Evolutionary conservation across 352 stramenopile species (phyloP), one percentile per base, ranked within the genome.

Genomic region (Nothophytophthora sp.): DNA sequence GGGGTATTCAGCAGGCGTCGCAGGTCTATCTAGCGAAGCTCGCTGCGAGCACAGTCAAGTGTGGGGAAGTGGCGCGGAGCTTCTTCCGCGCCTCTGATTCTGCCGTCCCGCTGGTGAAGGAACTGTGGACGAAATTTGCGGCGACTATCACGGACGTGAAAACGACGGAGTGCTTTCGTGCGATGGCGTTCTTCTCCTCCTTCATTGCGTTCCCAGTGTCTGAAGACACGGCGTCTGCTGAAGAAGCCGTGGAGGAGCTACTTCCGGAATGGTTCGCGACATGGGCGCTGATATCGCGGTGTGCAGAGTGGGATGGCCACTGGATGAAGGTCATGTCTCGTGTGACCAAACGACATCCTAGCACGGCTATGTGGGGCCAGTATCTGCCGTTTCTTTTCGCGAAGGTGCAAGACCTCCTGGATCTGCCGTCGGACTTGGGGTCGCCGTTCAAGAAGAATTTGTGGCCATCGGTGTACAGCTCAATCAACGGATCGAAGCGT

Each of bases 241-340:
- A 63, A 16, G 34, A 54, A 28, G 55, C 36, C 18, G 19, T 56
- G 2, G 38, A 60, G 11, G 34, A 63, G 11, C 27, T 88, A 20
- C 38, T 91, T 11, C 65, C 73, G 0, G 59, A 80, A 30, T 91
- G 76, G 78, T 70, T 91, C 19, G 43, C 60, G 15, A 64, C 73
- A 6, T 91, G 78, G 81, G 58, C 68, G n/a, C 48, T 50, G 8
- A 63, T 90, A 25, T 81, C 78, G 12, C 52, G 67, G 0, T 83
- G 73, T 42, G 45, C 49, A 8, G 72, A 87, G 37, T 91, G 81
- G 81, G 76, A 91, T 35, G 70, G 73, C 7, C 78, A 88, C 29
- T 91, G 81, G 81, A 79, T 91, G 52, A 86, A 86, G 48, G 48
- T 91, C 16, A 52, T 91, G 23, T 78, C 76, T 36, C 78, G 76